Evolutionary conservation across 768 basidiomycete species (phyloP).

Genomic region (Psilocybe subaeruginosa): DNA sequence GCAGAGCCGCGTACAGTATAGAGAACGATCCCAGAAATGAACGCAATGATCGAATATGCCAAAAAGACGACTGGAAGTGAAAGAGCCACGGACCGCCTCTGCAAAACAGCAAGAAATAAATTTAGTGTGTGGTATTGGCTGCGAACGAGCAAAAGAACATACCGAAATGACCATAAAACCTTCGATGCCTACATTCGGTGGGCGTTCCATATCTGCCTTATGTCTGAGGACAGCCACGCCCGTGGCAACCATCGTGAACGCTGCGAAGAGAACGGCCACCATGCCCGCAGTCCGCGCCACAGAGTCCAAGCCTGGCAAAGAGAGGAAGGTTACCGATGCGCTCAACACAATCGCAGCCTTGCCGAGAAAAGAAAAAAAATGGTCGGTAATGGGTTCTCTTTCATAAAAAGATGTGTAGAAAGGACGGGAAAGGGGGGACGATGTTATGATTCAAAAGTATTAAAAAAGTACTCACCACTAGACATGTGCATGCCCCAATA

Average conservation of each 20-base stretch:
- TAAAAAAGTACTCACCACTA: slow-evolving; percentile 51
- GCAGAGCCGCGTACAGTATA: slow-evolving; percentile 65
- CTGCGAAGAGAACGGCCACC: slow-evolving; percentile 69
- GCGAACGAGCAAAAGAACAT: slow-evolving; percentile 19
- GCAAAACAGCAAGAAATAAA: slow-evolving; percentile 1
- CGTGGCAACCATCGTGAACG: slow-evolving; percentile 69
- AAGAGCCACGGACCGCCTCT: slow-evolving; percentile 66
- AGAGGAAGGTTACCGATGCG: slow-evolving; percentile 80
- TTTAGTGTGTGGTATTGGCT: neutral
- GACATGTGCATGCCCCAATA: slow-evolving; percentile 65
- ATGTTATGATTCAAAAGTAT: neutral
- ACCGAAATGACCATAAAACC: slow-evolving; percentile 55
- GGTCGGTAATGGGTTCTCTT: slow-evolving; percentile 16
- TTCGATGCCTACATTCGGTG: slow-evolving; percentile 57
- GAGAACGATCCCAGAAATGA: slow-evolving; percentile 64
- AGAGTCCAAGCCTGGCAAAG: slow-evolving; percentile 73
- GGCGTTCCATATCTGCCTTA: slow-evolving; percentile 65
- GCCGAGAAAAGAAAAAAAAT: slow-evolving; percentile 10
- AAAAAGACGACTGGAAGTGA: slow-evolving; percentile 78
- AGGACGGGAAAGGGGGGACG: neutral
- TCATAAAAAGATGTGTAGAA: neutral
- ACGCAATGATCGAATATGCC: slow-evolving; percentile 69
- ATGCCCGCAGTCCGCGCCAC: slow-evolving; percentile 66
- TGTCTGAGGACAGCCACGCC: slow-evolving; percentile 71
- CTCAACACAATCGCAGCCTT: slow-evolving; percentile 84